These are phyloP conservation scores for Trifolium pratense DNA, from an alignment of 306 rosid genomes.

Conservation along the genomic window DNA sequence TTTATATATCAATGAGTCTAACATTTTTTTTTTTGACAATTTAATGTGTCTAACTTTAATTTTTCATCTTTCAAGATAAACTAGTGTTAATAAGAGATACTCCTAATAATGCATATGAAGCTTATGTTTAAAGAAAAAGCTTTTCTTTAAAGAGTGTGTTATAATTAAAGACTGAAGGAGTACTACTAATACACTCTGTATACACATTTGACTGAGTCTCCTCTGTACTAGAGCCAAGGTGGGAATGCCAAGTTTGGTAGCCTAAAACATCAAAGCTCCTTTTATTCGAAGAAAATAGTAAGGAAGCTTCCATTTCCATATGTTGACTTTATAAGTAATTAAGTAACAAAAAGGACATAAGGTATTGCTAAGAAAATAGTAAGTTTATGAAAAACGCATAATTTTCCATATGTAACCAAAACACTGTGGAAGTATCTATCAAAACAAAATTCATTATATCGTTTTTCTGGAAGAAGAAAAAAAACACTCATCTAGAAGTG, in stretches of 20 bases:
- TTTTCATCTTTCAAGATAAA: no score
- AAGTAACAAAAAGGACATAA: neutral
- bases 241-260: neutral
- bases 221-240: neutral
- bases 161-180: no score
- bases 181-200: neutral
- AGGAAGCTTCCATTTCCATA: conserved; percentile 4
- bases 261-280: neutral
- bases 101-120: no score
- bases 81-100: no score
- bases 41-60: no score
- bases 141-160: no score
- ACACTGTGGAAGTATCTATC: neutral
- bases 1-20: no score
- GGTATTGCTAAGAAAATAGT: neutral
- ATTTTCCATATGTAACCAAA: conserved; percentile 3
- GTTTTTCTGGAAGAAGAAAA: no score
- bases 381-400: neutral
- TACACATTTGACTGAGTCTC: conserved; percentile 2
- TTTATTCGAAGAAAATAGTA: neutral
- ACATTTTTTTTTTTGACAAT: no score
- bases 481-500: no score
- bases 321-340: neutral
- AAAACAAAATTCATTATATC: neutral
- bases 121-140: no score